Conservation (phyloP, 2,329 filamentous ascomycete genomes). For the Emmonsiellopsis sp. region DNA sequence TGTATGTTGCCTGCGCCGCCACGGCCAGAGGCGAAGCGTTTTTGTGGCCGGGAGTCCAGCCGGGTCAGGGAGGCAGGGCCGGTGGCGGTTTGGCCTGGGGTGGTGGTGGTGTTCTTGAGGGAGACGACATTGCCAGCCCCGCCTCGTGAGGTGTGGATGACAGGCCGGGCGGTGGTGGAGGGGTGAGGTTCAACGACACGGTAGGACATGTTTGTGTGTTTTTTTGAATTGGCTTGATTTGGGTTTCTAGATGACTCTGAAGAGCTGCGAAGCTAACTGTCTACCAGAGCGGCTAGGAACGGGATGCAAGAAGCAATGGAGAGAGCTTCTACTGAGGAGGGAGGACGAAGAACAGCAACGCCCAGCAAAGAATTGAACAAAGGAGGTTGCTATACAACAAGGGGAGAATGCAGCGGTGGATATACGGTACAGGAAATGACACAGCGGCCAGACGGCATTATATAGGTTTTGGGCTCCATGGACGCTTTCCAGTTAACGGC, state of each 20-base stretch:
- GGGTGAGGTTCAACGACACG: slow-evolving; percentile 55
- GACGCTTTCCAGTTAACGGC: not conserved
- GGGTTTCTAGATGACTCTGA: not conserved
- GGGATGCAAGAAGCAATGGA: too few relatives aligned
- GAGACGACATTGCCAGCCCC: slow-evolving; percentile 51
- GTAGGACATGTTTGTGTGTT: slow-evolving; percentile 33
- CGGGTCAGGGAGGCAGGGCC: slow-evolving; percentile 43
- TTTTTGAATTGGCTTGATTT: not conserved
- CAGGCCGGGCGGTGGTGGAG: slow-evolving; percentile 40
- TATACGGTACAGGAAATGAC: not conserved
- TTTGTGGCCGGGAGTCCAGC: slow-evolving; percentile 36
- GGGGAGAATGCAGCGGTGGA: not conserved
- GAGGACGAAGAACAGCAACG: not conserved
- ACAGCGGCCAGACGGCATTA: not conserved
- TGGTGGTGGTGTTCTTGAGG: slow-evolving; percentile 44
- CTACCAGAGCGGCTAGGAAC: too few relatives aligned
- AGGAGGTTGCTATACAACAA: not conserved
- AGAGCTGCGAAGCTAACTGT: not conserved
- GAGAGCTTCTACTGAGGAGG: not conserved
- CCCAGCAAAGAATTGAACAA: not conserved
- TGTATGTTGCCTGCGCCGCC: slow-evolving; percentile 50
- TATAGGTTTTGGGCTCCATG: not conserved
- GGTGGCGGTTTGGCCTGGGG: slow-evolving; percentile 33
- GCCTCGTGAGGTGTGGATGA: slow-evolving; percentile 47
- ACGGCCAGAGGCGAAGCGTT: slow-evolving; percentile 39